Base-by-base conservation (phyloP, 441 rosid genomes). In the Populus tomentosa region DNA sequence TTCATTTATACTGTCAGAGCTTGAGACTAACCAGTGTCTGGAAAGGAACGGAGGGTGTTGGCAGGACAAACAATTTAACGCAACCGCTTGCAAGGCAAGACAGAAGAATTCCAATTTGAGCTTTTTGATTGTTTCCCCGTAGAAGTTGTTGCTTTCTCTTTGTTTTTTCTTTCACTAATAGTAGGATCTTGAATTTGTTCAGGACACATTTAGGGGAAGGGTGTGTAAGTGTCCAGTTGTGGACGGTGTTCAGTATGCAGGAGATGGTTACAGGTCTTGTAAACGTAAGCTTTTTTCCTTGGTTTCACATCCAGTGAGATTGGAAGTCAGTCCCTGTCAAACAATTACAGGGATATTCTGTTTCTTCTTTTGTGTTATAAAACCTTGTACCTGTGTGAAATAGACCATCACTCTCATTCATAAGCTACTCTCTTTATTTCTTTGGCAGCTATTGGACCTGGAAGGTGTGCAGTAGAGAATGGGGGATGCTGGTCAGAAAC, bases 401-500 rank as follows among this genome's bases (percentile, higher is more conserved):
- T 75, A 62, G 21, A 46, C 1, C 16, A 18, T 16, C 13, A 3
- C 30, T 67, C 50, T 71, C 23, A 75, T 75, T 23, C 9, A 7
- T 30, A 61, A 24, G 14, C 28, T 80, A 6, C 38, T 30, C 61
- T 36, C 40, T 16, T 61, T 67, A 20, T 67, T 76, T 32, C 30
- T 74, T 67, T 72, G 21, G 76, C 92, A 95, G 99, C 93, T 71
- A 83, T 83, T 84, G 98, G 99, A 50, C 90, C 97, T 74, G 92
- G 90, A 28, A 88, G 99, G 75, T 95, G 99, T 76, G 75, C 90
- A 14, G 83, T 95, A 24, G 76, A 87, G 79, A 83, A 89, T 70
- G 98, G 99, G 73, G 95, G 98, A 20, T 95, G 99, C 87, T 95
- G 99, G 99, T 91, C 95, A 16, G 97, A 90, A n/a, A 71, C 92